These are phyloP conservation scores for Pseudocercospora fuligena DNA, from an alignment of 2,329 filamentous ascomycete genomes.

Conservation along the genomic window DNA sequence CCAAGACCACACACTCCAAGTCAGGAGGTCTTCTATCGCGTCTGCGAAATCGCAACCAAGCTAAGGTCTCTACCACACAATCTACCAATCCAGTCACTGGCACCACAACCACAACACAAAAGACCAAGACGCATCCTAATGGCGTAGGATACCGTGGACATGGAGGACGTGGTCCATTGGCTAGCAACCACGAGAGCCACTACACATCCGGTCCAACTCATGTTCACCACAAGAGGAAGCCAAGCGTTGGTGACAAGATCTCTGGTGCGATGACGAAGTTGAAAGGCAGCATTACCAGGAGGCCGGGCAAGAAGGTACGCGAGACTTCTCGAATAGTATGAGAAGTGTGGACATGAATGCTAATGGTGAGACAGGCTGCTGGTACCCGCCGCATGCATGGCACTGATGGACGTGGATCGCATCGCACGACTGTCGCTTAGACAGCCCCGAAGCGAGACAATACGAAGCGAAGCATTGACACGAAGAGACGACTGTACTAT, in stretches of 20 bases:
- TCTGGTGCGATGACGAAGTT: conserved; percentile 76
- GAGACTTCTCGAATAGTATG: neutral
- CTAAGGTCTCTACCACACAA: conserved; percentile 48
- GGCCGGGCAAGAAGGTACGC: conserved; percentile 71
- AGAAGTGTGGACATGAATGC: neutral
- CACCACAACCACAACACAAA: conserved; percentile 45
- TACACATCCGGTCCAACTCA: conserved; percentile 44
- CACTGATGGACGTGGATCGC: conserved; percentile 39
- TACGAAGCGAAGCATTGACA: neutral
- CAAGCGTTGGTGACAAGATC: conserved; percentile 74
- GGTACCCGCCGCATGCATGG: conserved; percentile 43
- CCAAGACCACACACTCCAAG: conserved; percentile 38
- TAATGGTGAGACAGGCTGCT: conserved; percentile 34
- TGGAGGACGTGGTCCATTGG: conserved; percentile 32
- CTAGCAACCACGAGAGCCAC: conserved; percentile 31
- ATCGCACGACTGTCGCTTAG: neutral
- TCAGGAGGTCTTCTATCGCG: conserved; percentile 54
- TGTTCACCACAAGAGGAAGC: conserved; percentile 67
- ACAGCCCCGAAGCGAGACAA: neutral
- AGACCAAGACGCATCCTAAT: conserved; percentile 39
- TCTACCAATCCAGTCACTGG: conserved; percentile 49
- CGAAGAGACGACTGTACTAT: neutral
- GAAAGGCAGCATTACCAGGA: conserved; percentile 69
- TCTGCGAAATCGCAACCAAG: conserved; percentile 52
- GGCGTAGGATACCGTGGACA: conserved; percentile 34